phyloP scores from a whole-genome alignment of 2,329 filamentous ascomycete genomes.

The Fusarium nelsonii region DNA sequence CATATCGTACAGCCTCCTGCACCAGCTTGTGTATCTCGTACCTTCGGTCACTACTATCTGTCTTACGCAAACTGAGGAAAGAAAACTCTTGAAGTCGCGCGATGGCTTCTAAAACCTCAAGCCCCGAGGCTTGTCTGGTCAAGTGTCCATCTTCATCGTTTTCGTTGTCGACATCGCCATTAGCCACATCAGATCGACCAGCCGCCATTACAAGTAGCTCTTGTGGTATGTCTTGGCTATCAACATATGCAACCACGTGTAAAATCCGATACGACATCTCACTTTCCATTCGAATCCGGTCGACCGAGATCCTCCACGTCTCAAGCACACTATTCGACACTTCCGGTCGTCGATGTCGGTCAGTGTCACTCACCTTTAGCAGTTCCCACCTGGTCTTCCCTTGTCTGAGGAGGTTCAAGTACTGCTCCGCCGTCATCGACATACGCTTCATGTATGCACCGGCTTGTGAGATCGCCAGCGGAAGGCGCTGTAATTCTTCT shows the following conservation, averaged over 20 bases:
- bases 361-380: background rate
- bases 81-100: background rate
- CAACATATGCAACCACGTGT: background rate
- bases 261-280: background rate
- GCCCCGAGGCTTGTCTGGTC: background rate
- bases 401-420: background rate
- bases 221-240: background rate
- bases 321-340: slow-evolving; percentile 5
- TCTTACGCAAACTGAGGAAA: background rate
- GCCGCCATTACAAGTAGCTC: background rate
- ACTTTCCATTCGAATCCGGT: background rate
- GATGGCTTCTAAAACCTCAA: background rate
- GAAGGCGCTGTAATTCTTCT: background rate
- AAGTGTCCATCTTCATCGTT: no score
- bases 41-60: background rate
- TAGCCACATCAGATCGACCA: no score
- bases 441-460: slow-evolving; percentile 1
- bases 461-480: background rate
- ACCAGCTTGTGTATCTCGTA: slow-evolving; percentile 11
- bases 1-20: slow-evolving; percentile 3
- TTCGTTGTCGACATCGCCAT: background rate
- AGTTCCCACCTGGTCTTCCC: background rate
- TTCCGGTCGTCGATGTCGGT: background rate
- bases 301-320: background rate
- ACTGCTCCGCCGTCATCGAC: background rate